phyloP scores from a whole-genome alignment of 345 rosid species.

The Gossypium turneri region DNA sequence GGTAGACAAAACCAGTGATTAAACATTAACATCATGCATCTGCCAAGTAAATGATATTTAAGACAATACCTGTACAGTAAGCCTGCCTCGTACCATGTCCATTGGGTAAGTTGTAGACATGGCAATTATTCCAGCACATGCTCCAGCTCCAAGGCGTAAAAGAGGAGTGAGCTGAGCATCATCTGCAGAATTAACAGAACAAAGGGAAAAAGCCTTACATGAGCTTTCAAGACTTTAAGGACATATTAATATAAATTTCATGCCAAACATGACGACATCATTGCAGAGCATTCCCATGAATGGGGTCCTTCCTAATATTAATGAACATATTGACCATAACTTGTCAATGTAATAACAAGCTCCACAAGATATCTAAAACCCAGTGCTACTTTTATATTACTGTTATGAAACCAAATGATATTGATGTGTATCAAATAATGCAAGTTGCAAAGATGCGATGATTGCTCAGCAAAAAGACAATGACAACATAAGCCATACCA shows the following conservation, averaged over 20 bases:
- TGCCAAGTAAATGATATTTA: neutral
- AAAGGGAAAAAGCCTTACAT: neutral
- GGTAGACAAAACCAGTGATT: neutral
- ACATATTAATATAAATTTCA: neutral
- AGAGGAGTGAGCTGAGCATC: conserved; percentile 92
- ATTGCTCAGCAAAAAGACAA: conserved; percentile 13
- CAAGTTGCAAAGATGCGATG: neutral
- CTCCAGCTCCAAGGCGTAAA: conserved; percentile 99
- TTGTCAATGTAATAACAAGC: neutral
- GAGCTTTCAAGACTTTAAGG: neutral
- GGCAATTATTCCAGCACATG: conserved; percentile 99
- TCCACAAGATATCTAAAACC: neutral
- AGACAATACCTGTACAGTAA: conserved; percentile 86
- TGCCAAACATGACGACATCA: neutral
- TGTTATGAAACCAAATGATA: neutral
- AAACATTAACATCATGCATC: neutral
- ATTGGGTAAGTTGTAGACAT: conserved; percentile 99
- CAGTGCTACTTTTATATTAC: neutral
- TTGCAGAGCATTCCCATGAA: neutral
- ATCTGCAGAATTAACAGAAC: conserved; percentile 40
- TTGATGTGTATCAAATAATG: conserved; percentile 2
- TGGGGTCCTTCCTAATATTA: neutral
- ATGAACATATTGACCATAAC: neutral
- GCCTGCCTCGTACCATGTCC: conserved; percentile 98
- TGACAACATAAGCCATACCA: conserved; percentile 41